Evolutionary conservation across 2,329 filamentous ascomycete species (phyloP).

Genomic region (Fusarium torulosum): DNA sequence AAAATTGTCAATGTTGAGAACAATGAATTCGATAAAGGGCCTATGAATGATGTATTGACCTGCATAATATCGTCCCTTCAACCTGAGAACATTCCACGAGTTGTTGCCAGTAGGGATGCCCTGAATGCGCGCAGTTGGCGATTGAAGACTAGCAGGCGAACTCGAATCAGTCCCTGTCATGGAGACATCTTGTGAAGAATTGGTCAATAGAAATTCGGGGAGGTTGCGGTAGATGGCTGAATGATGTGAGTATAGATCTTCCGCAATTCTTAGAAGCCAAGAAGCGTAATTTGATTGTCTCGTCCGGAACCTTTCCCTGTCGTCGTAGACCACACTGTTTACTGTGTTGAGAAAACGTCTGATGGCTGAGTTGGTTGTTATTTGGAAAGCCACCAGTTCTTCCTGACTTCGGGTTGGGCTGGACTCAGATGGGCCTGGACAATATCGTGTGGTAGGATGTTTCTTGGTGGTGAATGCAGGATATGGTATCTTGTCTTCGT

Average conservation of each 20-base stretch:
- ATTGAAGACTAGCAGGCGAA: slow-evolving; percentile 3
- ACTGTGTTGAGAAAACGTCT: slow-evolving; percentile 49
- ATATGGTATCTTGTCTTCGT: slow-evolving; percentile 45
- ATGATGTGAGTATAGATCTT: slow-evolving; percentile 48
- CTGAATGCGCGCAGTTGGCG: neutral
- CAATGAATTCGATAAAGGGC: slow-evolving; percentile 48
- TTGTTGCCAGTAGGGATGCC: slow-evolving; percentile 38
- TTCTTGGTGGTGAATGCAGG: neutral
- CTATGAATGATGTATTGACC: slow-evolving; percentile 51
- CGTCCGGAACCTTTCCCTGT: slow-evolving; percentile 44
- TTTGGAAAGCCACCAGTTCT: slow-evolving; percentile 49
- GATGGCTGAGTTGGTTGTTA: slow-evolving; percentile 51
- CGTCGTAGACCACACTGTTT: slow-evolving; percentile 49
- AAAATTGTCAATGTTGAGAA: slow-evolving; percentile 46
- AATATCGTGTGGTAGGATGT: rapidly evolving
- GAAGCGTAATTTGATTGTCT: slow-evolving; percentile 39
- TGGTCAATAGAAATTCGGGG: slow-evolving; percentile 41
- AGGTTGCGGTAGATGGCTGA: slow-evolving; percentile 48
- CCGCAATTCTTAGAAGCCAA: slow-evolving; percentile 46
- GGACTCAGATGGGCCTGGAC: neutral
- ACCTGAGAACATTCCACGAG: slow-evolving; percentile 49
- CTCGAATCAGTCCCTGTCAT: neutral
- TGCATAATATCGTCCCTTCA: slow-evolving; percentile 49
- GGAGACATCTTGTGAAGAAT: neutral
- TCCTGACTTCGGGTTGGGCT: slow-evolving; percentile 7